Evolutionary conservation across 371 early-diverging fungal genomes (phyloP).

Genomic region (Mortierella sp.): DNA sequence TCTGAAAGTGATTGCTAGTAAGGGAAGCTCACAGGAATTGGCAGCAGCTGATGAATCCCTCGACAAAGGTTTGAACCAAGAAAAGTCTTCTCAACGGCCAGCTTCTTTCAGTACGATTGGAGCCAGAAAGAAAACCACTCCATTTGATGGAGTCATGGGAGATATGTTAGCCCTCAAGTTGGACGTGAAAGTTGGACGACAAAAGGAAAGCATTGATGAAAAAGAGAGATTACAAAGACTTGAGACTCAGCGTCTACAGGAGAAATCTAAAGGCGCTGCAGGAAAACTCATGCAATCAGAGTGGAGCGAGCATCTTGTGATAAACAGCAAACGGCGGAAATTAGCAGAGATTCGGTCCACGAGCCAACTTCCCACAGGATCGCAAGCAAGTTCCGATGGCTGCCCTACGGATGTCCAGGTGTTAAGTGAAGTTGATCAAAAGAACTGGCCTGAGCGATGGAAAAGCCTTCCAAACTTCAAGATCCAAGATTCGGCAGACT

Average conservation of each 20-base stretch:
- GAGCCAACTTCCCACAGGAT: not conserved
- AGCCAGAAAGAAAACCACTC: slow-evolving; percentile 17
- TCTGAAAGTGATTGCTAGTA: not conserved
- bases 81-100: not conserved
- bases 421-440: slow-evolving; percentile 18
- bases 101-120: not conserved
- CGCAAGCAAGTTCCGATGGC: not conserved
- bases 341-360: not conserved
- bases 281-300: slow-evolving; percentile 39
- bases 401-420: slow-evolving; percentile 6
- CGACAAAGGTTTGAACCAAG: not conserved
- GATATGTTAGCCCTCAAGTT: slow-evolving; percentile 41
- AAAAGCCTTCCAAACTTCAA: slow-evolving; percentile 45
- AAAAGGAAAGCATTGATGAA: slow-evolving; percentile 40
- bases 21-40: not conserved
- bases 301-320: slow-evolving; percentile 16
- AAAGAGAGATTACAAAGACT: slow-evolving; percentile 11
- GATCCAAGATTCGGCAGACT: slow-evolving; percentile 1
- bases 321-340: slow-evolving; percentile 37
- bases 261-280: not conserved
- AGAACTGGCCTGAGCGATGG: slow-evolving; percentile 51
- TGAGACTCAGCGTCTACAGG: slow-evolving; percentile 6
- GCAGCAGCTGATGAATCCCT: not conserved
- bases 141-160: slow-evolving; percentile 34
- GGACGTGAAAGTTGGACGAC: slow-evolving; percentile 39